Conservation (phyloP, 163 green algal species). For the Chlamydomonas reinhardtii region DNA sequence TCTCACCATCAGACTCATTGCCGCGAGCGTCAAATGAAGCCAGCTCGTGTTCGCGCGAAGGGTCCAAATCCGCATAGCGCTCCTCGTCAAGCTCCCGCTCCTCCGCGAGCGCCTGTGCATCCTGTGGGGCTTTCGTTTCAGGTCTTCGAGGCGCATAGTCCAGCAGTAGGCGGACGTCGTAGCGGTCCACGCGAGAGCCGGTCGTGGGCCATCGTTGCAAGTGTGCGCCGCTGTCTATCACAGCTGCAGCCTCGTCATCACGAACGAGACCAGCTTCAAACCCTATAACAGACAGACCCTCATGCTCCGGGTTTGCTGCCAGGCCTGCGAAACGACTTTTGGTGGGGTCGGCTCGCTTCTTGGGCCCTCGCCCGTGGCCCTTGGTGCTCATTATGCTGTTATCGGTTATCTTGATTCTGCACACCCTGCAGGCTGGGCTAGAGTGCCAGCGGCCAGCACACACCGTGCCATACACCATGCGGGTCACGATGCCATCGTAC, state of each 20-base stretch:
- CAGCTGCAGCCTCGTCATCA: conserved; percentile 29
- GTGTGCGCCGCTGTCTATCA: conserved; percentile 35
- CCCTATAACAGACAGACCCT: conserved; percentile 18
- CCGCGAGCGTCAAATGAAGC: not conserved
- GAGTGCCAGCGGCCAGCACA: too few species aligned
- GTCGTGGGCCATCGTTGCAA: conserved; percentile 30
- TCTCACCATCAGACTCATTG: not conserved
- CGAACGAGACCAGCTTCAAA: conserved; percentile 12
- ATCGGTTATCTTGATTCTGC: too few species aligned
- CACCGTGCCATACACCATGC: too few species aligned
- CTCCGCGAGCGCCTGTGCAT: not conserved
- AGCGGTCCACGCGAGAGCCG: conserved; percentile 62
- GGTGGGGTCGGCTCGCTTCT: not conserved
- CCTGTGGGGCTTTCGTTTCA: not conserved
- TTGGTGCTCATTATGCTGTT: too few species aligned
- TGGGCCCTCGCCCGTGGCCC: too few species aligned
- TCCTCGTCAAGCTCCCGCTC: conserved; percentile 59
- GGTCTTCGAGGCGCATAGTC: conserved; percentile 17
- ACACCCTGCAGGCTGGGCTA: too few species aligned
- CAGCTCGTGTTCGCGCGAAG: conserved; percentile 36
- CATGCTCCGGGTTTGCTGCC: not conserved
- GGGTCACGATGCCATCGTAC: too few species aligned
- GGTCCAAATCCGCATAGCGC: conserved; percentile 60
- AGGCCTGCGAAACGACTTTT: conserved; percentile 3
- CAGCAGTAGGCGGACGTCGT: conserved; percentile 70